Conservation (phyloP, 1,139 yeast genomes). For the Candida labiduridarum region DNA sequence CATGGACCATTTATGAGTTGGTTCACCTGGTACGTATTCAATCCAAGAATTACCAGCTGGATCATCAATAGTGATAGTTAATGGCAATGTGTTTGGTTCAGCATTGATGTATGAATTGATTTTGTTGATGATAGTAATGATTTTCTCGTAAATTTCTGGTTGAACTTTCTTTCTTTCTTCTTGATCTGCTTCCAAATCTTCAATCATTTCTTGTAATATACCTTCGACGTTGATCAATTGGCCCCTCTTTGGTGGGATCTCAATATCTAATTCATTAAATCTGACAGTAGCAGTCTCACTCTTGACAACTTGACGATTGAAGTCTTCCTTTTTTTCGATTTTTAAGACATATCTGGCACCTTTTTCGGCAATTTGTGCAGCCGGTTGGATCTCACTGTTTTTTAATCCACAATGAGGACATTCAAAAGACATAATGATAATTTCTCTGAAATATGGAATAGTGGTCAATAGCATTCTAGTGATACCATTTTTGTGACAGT, state of each 20-base stretch:
- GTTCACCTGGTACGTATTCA: slow-evolving; percentile 84
- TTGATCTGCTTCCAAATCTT: slow-evolving; percentile 83
- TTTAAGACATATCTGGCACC: slow-evolving; percentile 76
- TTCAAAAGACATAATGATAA: slow-evolving; percentile 91
- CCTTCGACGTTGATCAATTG: slow-evolving; percentile 94
- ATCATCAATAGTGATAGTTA: slow-evolving; percentile 83
- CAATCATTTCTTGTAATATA: slow-evolving; percentile 75
- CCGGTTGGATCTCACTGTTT: slow-evolving; percentile 93
- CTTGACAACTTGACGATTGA: slow-evolving; percentile 89
- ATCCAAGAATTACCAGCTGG: slow-evolving; percentile 99
- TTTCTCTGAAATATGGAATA: slow-evolving; percentile 90
- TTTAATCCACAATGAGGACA: slow-evolving; percentile 94
- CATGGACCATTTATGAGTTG: slow-evolving; percentile 90
- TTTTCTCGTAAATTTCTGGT: slow-evolving; percentile 76
- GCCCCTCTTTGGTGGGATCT: slow-evolving; percentile 94
- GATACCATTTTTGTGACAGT: slow-evolving; percentile 83
- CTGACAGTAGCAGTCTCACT: slow-evolving; percentile 84
- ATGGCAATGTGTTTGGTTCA: slow-evolving; percentile 68
- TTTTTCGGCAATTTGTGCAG: slow-evolving; percentile 83
- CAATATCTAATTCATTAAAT: slow-evolving; percentile 85
- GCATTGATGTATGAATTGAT: slow-evolving; percentile 63
- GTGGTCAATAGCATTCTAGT: slow-evolving; percentile 83
- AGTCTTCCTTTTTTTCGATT: slow-evolving; percentile 71
- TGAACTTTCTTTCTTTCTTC: slow-evolving; percentile 70
- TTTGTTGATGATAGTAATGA: slow-evolving; percentile 65